Conservation (phyloP, 306 rosid genomes). For the Albizia julibrissin region DNA sequence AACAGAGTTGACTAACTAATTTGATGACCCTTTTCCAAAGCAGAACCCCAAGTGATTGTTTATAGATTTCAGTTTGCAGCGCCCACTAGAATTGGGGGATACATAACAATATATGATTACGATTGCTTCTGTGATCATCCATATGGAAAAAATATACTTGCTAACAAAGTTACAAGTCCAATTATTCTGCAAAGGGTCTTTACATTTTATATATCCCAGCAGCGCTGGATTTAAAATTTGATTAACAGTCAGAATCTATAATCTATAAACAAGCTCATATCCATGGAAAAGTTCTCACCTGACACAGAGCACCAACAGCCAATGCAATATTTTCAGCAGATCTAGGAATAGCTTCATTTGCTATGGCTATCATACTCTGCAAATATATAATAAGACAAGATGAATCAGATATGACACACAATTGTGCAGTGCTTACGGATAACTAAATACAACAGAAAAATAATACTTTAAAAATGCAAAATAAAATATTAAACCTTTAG, state of each 20-base stretch:
- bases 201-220: background rate
- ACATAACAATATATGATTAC: constrained; percentile 20
- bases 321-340: constrained; percentile 93
- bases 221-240: constrained; percentile 3
- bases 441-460: constrained; percentile 22
- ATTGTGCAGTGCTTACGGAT: constrained; percentile 19
- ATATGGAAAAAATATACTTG: constrained; percentile 26
- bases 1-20: constrained; percentile 17
- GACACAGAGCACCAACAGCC: constrained; percentile 92
- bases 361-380: constrained; percentile 68
- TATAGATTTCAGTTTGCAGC: constrained; percentile 14
- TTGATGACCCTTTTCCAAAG: constrained; percentile 9
- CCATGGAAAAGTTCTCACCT: constrained; percentile 56
- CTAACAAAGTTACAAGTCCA: constrained; percentile 26
- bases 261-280: constrained; percentile 15
- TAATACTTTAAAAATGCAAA: constrained; percentile 30
- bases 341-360: constrained; percentile 83
- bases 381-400: constrained; percentile 31
- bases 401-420: constrained; percentile 31
- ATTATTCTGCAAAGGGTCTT: constrained; percentile 13
- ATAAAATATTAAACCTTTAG: constrained; percentile 58
- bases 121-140: constrained; percentile 30
- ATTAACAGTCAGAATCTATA: constrained; percentile 20
- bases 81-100: constrained; percentile 2
- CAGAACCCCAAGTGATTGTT: constrained; percentile 24